These are phyloP conservation scores for Artomyces pyxidatus DNA, from an alignment of 768 basidiomycete species.

Conservation along the genomic window DNA sequence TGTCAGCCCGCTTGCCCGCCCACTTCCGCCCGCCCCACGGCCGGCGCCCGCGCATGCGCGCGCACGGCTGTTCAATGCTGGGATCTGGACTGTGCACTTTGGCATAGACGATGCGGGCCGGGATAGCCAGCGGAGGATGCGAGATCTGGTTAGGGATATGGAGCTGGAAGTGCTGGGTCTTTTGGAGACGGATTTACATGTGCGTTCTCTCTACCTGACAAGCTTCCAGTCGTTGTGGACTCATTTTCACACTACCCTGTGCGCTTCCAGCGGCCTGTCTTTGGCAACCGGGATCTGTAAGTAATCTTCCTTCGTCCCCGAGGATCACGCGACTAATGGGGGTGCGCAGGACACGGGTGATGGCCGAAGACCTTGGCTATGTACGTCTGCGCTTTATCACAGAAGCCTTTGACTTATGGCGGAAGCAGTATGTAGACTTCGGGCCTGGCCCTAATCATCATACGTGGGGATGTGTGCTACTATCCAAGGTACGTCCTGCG, in stretches of 20 bases:
- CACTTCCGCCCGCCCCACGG: conserved; percentile 2
- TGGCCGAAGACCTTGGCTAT: conserved; percentile 73
- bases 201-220: conserved; percentile 27
- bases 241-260: no score
- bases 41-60: conserved; percentile 47
- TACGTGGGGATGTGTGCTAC: conserved; percentile 80
- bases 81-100: conserved; percentile 92
- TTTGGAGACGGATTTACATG: conserved; percentile 80
- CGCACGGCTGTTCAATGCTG: conserved; percentile 64
- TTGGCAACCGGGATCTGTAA: conserved; percentile 81
- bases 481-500: conserved; percentile 54
- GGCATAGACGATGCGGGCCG: conserved; percentile 68
- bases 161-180: conserved; percentile 80
- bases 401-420: neutral
- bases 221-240: neutral
- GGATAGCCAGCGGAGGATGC: conserved; percentile 65
- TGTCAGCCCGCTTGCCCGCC: conserved; percentile 9
- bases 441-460: conserved; percentile 85
- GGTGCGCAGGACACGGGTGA: conserved; percentile 67
- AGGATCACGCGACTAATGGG: no score
- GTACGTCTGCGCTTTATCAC: conserved; percentile 33
- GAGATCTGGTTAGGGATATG: conserved; percentile 64
- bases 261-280: conserved; percentile 59
- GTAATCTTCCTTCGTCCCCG: no score
- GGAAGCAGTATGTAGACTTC: conserved; percentile 67